These are phyloP conservation scores for Guyanaporus albipodus DNA, from an alignment of 768 basidiomycete species.

Conservation along the genomic window DNA sequence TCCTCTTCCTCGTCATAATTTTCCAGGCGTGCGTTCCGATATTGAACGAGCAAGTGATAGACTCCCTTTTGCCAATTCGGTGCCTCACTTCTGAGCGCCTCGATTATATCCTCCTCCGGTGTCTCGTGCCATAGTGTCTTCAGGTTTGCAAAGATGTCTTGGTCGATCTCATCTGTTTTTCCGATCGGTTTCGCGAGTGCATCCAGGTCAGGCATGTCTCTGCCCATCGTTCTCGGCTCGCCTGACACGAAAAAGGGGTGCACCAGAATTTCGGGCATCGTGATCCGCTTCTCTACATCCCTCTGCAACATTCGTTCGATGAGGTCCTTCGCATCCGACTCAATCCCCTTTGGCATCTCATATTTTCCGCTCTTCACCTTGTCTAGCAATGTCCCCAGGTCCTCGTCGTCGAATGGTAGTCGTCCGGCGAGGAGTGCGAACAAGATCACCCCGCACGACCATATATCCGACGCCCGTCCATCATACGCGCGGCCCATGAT, in stretches of 20 bases:
- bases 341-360: conserved; percentile 69
- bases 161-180: conserved; percentile 66
- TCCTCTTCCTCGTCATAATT: conserved; percentile 72
- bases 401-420: conserved; percentile 93
- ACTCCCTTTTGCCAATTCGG: conserved; percentile 96
- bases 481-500: conserved; percentile 79
- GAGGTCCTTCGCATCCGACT: conserved; percentile 68
- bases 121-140: conserved; percentile 88
- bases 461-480: conserved; percentile 87
- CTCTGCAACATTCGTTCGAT: conserved; percentile 77
- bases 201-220: conserved; percentile 55
- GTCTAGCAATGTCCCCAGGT: conserved; percentile 68
- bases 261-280: conserved; percentile 70
- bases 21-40: conserved; percentile 71
- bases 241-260: conserved; percentile 77
- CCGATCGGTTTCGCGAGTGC: conserved; percentile 68
- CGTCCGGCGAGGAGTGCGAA: conserved; percentile 83
- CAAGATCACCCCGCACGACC: conserved; percentile 95
- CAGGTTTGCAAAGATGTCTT: conserved; percentile 86
- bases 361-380: conserved; percentile 75
- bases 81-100: conserved; percentile 58
- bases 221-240: conserved; percentile 40
- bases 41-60: conserved; percentile 84
- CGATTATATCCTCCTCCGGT: conserved; percentile 67
- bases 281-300: conserved; percentile 72